These are phyloP conservation scores for Solanum appendiculatum DNA, from an alignment of 257 asterid genomes.

Conservation along the genomic window DNA sequence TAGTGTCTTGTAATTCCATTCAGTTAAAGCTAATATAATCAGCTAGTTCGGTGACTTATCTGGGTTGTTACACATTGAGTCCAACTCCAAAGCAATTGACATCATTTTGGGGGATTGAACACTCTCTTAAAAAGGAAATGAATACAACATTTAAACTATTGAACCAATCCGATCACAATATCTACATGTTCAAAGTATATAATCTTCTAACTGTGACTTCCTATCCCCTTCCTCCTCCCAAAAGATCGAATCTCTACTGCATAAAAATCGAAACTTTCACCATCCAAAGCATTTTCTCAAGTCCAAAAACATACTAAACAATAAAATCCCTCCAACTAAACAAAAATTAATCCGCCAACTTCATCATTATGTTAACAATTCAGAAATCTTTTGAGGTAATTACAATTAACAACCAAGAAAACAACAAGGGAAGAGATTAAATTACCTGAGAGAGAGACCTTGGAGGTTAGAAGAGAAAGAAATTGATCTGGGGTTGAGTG, in stretches of 20 bases:
- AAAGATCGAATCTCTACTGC: not conserved
- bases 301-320: not conserved
- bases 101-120: not conserved
- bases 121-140: not conserved
- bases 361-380: not conserved
- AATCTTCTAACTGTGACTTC: not conserved
- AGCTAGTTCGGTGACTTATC: not conserved
- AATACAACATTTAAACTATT: not conserved
- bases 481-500: slow-evolving; percentile 17
- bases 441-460: slow-evolving; percentile 31
- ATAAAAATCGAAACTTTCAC: not conserved
- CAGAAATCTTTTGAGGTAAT: not conserved
- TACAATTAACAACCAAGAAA: not conserved
- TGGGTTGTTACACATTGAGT: not conserved
- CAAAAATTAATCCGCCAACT: not conserved
- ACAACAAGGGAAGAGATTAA: not conserved
- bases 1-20: not conserved
- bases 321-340: not conserved
- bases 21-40: not conserved
- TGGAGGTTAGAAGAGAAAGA: slow-evolving; percentile 47
- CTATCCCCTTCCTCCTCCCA: not conserved
- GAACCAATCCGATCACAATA: not conserved
- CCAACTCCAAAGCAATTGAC: not conserved
- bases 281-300: not conserved
- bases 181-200: not conserved